Evolutionary conservation across 495 filamentous ascomycete species (phyloP).

Genomic region (Trichoderma gamsii): DNA sequence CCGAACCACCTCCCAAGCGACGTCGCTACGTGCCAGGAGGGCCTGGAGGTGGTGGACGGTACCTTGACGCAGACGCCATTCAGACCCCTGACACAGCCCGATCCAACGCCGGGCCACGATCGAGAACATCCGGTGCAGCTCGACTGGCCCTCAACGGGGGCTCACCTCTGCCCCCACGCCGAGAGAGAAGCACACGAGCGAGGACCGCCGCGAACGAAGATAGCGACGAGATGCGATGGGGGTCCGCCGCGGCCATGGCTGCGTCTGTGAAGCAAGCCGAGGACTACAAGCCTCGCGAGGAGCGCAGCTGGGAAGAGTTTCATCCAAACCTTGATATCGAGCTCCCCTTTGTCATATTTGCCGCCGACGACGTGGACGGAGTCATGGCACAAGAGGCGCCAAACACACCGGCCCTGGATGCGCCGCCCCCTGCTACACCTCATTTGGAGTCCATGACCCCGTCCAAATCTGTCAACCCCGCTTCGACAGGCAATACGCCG

Average conservation of each 20-base stretch:
- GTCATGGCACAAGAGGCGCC: constrained; percentile 36
- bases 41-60: constrained; percentile 72
- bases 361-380: constrained; percentile 78
- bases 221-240: constrained; percentile 52
- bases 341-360: constrained; percentile 66
- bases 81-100: constrained; percentile 39
- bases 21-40: constrained; percentile 68
- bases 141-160: constrained; percentile 27
- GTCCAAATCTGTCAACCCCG: constrained; percentile 31
- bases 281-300: constrained; percentile 93
- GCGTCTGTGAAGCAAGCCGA: constrained; percentile 83
- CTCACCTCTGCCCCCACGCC: constrained; percentile 40
- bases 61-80: constrained; percentile 57
- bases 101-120: constrained; percentile 30
- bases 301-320: constrained; percentile 94
- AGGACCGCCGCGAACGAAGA: constrained; percentile 41
- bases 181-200: constrained; percentile 48
- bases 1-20: constrained; percentile 49
- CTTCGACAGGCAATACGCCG: constrained; percentile 27
- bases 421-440: constrained; percentile 23
- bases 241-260: constrained; percentile 76
- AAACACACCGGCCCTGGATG: constrained; percentile 31
- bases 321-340: constrained; percentile 92
- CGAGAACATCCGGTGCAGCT: constrained; percentile 26
- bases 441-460: constrained; percentile 34